phyloP scores from a whole-genome alignment of 768 basidiomycete species.

The Suillus subaureus region DNA sequence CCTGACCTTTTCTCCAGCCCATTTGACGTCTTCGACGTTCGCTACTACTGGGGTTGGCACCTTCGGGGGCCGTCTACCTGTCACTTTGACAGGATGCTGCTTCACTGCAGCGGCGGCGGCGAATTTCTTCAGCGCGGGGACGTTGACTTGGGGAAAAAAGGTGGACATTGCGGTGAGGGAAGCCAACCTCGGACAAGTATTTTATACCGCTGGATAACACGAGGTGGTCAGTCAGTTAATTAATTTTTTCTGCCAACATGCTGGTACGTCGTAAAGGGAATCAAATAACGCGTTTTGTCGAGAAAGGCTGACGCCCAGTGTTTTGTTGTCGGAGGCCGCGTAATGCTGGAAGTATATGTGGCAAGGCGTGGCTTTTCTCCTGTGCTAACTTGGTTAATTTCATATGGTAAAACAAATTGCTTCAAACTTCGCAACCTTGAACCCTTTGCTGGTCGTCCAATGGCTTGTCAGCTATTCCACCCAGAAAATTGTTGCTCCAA shows the following conservation, averaged over 20 bases:
- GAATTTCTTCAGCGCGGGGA: conserved; percentile 28
- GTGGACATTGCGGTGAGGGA: conserved; percentile 13
- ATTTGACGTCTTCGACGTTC: conserved; percentile 25
- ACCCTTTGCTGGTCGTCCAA: neutral
- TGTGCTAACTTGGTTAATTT: conserved; percentile 8
- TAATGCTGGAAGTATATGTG: conserved; percentile 2
- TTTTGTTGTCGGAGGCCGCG: conserved; percentile 8
- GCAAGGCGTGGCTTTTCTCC: conserved; percentile 7
- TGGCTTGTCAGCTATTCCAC: neutral
- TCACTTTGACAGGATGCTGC: conserved; percentile 20
- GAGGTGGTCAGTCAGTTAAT: conserved; percentile 13
- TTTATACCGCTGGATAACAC: conserved; percentile 11
- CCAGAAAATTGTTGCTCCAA: neutral
- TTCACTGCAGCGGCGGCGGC: conserved; percentile 26
- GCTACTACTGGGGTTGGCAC: conserved; percentile 23
- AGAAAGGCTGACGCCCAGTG: neutral
- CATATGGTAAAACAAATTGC: neutral
- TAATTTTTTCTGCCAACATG: neutral
- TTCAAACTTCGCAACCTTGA: neutral
- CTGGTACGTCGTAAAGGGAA: conserved; percentile 8
- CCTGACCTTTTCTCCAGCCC: conserved; percentile 33
- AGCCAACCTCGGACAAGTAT: neutral
- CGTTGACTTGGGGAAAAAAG: conserved; percentile 31
- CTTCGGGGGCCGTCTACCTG: conserved; percentile 12
- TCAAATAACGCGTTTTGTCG: conserved; percentile 1